phyloP scores from a whole-genome alignment of 805 yeast species.

The Naumovozyma baii region DNA sequence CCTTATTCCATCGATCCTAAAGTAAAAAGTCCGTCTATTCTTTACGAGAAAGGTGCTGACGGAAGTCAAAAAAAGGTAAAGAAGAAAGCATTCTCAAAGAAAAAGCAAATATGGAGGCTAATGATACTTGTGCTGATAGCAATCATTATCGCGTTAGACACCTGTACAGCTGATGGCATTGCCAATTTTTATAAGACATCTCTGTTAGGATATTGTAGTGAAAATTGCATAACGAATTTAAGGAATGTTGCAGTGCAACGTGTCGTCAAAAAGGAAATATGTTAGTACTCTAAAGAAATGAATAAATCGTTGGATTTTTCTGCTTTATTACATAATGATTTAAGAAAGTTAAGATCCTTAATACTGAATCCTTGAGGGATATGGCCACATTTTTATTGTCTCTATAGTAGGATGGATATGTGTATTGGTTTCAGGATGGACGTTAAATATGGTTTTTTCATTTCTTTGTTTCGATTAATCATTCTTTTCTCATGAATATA shows the following conservation, averaged over 20 bases:
- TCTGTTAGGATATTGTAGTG: constrained; percentile 50
- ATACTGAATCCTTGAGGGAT: constrained; percentile 53
- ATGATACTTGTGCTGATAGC: constrained; percentile 25
- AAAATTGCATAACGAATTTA: constrained; percentile 51
- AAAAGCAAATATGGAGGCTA: constrained; percentile 12
- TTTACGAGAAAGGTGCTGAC: too few species aligned
- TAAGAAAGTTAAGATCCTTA: constrained; percentile 63
- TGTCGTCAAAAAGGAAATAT: constrained; percentile 42
- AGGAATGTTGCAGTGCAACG: constrained; percentile 41
- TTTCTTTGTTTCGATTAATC: constrained; percentile 64
- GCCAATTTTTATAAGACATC: constrained; percentile 43
- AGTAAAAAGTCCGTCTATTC: background rate
- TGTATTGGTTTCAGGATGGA: constrained; percentile 81
- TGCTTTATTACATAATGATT: constrained; percentile 68
- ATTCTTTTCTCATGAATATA: constrained; percentile 42
- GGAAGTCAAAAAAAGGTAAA: too few species aligned
- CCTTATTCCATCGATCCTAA: background rate
- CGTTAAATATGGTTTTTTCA: constrained; percentile 70
- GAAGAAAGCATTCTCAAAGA: background rate
- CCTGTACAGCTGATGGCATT: constrained; percentile 57
- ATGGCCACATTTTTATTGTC: constrained; percentile 45
- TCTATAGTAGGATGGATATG: constrained; percentile 57
- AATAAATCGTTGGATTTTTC: constrained; percentile 44
- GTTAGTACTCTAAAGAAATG: constrained; percentile 39
- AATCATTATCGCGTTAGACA: constrained; percentile 41